A percentile compares a stretch with the other conserved stretches of the same genome.
phyloP scores from a whole-genome alignment of 805 yeast genomes.

The Sugiyamaella qingdaonensis region DNA sequence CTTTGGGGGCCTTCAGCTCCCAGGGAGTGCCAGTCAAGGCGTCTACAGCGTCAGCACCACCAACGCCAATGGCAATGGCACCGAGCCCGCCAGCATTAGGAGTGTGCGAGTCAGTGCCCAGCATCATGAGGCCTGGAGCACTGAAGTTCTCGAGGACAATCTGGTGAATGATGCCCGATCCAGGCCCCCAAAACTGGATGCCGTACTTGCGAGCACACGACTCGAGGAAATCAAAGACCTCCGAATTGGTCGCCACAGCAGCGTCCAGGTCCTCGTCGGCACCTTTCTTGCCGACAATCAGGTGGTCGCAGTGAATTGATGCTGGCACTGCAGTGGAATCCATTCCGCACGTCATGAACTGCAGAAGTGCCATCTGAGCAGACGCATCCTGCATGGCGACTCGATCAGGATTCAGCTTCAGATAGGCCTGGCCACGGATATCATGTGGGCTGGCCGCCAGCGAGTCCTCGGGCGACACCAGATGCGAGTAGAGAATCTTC shows the following conservation, averaged over 20 bases:
- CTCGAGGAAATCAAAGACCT: constrained; percentile 91
- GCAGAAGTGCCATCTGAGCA: constrained; percentile 98
- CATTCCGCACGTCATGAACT: constrained; percentile 96
- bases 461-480: constrained; percentile 83
- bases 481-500: constrained; percentile 88
- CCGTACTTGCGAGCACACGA: constrained; percentile 93
- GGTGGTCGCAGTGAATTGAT: constrained; percentile 96
- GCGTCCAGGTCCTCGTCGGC: constrained; percentile 77
- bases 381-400: constrained; percentile 99
- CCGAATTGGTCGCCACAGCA: constrained; percentile 83
- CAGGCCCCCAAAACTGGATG: constrained; percentile 99
- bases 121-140: constrained; percentile 94
- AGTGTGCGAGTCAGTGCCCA: constrained; percentile 98
- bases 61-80: constrained; percentile 98
- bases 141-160: constrained; percentile 95
- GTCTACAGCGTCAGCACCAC: constrained; percentile 99
- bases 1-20: constrained; percentile 97
- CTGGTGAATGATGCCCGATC: constrained; percentile 98
- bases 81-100: constrained; percentile 99
- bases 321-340: constrained; percentile 85
- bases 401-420: constrained; percentile 93
- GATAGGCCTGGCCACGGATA: constrained; percentile 81
- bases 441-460: constrained; percentile 50
- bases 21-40: constrained; percentile 96
- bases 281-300: constrained; percentile 94